Conservation (phyloP, 345 rosid genomes). For the Corymbia maculata region DNA sequence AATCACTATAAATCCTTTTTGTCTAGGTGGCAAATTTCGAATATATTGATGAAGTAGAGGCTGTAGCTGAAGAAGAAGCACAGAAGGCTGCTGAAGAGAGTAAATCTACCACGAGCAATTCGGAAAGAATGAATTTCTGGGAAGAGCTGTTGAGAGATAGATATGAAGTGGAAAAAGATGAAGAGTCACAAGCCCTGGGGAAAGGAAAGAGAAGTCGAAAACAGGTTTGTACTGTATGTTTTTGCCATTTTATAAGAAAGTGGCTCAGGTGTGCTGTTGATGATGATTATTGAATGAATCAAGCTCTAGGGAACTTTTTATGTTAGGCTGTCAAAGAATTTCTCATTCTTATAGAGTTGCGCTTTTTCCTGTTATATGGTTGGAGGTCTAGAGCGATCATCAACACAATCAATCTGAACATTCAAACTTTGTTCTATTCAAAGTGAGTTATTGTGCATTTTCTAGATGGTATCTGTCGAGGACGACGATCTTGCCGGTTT, state of each 20-base stretch:
- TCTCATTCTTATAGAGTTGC: background rate
- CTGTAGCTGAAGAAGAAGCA: conserved; percentile 55
- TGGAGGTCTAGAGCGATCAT: background rate
- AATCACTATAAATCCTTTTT: background rate
- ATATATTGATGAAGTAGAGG: conserved; percentile 79
- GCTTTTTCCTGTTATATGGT: background rate
- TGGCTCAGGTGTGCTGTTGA: background rate
- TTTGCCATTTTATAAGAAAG: background rate
- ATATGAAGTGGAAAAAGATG: conserved; percentile 72
- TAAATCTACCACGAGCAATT: conserved; percentile 31
- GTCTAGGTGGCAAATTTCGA: conserved; percentile 93
- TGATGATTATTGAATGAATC: background rate
- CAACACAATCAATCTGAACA: background rate
- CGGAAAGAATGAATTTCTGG: conserved; percentile 82
- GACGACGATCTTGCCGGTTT: conserved; percentile 99
- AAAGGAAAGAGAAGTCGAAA: conserved; percentile 96
- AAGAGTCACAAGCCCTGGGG: conserved; percentile 81
- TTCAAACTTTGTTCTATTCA: background rate
- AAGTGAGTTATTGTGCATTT: conserved; percentile 1
- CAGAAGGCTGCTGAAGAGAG: conserved; percentile 50
- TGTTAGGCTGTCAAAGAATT: background rate
- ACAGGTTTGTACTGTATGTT: conserved; percentile 43
- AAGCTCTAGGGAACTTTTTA: background rate
- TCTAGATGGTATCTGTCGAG: conserved; percentile 92
- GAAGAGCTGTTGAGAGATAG: conserved; percentile 83